Conservation (phyloP, 495 filamentous ascomycete species). For the Daldinia grandis region DNA sequence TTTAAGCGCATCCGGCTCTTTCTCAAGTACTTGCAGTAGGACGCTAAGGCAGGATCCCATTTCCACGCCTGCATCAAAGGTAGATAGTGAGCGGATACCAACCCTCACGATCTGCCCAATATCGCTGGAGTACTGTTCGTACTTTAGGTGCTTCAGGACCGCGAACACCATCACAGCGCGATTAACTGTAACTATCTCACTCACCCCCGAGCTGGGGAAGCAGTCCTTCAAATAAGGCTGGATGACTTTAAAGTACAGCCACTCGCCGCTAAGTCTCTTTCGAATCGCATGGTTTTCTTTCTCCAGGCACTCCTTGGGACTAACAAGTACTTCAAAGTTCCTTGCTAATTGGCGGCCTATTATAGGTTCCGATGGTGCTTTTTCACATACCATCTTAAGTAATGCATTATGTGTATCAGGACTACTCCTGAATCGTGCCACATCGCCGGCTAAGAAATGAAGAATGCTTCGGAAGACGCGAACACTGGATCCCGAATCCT, state of each 20-base stretch:
- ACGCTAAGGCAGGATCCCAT: constrained; percentile 50
- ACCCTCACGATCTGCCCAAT: constrained; percentile 47
- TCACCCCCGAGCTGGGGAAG: constrained; percentile 22
- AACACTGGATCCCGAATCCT: neutral
- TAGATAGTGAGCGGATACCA: constrained; percentile 50
- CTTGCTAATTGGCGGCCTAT: constrained; percentile 44
- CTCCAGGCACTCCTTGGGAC: constrained; percentile 46
- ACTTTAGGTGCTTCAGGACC: constrained; percentile 52
- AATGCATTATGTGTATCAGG: constrained; percentile 26
- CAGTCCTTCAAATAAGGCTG: constrained; percentile 34
- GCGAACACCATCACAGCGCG: constrained; percentile 46
- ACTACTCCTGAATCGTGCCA: constrained; percentile 31
- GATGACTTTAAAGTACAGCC: constrained; percentile 39
- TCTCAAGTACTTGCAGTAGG: constrained; percentile 49
- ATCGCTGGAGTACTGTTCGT: constrained; percentile 54
- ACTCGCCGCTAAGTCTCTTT: constrained; percentile 35
- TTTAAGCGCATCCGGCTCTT: constrained; percentile 48
- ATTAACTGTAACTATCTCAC: constrained; percentile 25
- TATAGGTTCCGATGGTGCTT: constrained; percentile 17
- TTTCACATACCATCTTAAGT: constrained; percentile 27
- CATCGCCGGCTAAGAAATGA: constrained; percentile 43
- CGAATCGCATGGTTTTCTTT: constrained; percentile 45
- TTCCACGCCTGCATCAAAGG: constrained; percentile 34
- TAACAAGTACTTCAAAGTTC: constrained; percentile 47
- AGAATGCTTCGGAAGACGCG: constrained; percentile 39